Evolutionary conservation across 495 filamentous ascomycete genomes (phyloP).

Genomic region (Aspergillus bridgeri): DNA sequence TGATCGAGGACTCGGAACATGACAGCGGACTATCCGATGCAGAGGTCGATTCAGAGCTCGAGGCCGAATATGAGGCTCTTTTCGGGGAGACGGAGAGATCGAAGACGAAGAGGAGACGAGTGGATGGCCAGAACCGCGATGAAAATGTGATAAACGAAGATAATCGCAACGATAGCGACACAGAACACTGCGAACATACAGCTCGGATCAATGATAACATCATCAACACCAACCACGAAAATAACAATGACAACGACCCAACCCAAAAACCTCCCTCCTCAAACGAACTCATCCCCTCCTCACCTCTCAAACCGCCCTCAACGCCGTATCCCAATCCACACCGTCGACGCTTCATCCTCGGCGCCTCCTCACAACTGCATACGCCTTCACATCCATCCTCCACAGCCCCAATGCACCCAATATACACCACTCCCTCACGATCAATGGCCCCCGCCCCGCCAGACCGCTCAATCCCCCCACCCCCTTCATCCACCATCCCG

Average conservation of each 20-base stretch:
- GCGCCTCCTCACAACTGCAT: neutral
- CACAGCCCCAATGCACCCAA: slow-evolving; percentile 10
- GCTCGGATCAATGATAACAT: neutral
- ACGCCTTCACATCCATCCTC: neutral
- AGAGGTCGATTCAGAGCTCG: neutral
- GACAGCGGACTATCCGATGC: slow-evolving; percentile 8
- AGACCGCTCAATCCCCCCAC: slow-evolving; percentile 9
- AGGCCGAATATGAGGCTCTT: neutral
- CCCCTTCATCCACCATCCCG: slow-evolving; percentile 10
- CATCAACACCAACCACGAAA: neutral
- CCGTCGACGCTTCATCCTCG: neutral
- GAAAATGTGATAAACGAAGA: neutral
- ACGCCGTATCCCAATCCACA: neutral
- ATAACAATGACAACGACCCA: slow-evolving; percentile 5
- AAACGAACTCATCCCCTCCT: slow-evolving; percentile 1
- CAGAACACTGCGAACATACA: neutral
- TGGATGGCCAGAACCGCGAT: neutral
- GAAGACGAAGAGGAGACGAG: neutral
- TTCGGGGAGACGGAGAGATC: neutral
- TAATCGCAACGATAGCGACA: neutral
- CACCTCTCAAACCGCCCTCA: neutral
- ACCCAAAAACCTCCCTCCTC: slow-evolving; percentile 21
- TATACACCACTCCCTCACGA: slow-evolving; percentile 22
- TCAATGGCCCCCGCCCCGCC: slow-evolving; percentile 28
- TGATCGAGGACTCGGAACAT: slow-evolving; percentile 38